Evolutionary conservation across 768 basidiomycete species (phyloP), one percentile per base, ranked within the genome.

Genomic region (Tricholoma saponaceum): DNA sequence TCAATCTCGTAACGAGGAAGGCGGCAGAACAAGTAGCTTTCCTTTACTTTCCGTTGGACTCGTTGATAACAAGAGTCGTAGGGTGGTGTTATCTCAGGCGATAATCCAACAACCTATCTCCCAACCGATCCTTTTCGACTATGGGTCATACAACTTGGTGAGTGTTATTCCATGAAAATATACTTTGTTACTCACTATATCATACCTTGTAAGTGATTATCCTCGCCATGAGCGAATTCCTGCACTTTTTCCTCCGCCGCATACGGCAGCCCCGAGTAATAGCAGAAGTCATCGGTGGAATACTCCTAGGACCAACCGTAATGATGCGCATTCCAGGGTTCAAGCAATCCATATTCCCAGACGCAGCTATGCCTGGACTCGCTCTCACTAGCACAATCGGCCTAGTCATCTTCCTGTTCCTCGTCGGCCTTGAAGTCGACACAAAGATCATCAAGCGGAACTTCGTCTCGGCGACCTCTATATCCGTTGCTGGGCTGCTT

Each of bases 231-330:
- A 84, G 86, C 35, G 90, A 95, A 66, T 57, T 89, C 5, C 83
- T 98, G 9, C 79, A 83, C 0, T 70, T 90, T 18, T 57, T 82
- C 52, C 77, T 97, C 20, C 70, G 75, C 7, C 85, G 79, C 55
- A 83, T 96, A 33, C 85, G 83, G 32, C 95, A 98, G 66, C 96
- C 96, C 1, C 79, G 87, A n/a, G 95, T 98, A 58, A 93, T 97
- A 53, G 86, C 94, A 41, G 95, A 98, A 69, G 89, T 97, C 58
- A 83, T 98, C 55, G 92, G 87, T 0, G 96, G 96, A 20, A 85
- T 98, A 61, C 65, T 98, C 20, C 80, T 98, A 10, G 95, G 94
- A 41, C 84, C 84, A 0, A 78, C 83, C 0, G 82, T 89, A 9
- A 84, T 92, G 81, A 92, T 92, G 2, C 84, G 83, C 25, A 92